Base-by-base conservation (phyloP, 306 rosid species). In the Malus sylvestris region DNA sequence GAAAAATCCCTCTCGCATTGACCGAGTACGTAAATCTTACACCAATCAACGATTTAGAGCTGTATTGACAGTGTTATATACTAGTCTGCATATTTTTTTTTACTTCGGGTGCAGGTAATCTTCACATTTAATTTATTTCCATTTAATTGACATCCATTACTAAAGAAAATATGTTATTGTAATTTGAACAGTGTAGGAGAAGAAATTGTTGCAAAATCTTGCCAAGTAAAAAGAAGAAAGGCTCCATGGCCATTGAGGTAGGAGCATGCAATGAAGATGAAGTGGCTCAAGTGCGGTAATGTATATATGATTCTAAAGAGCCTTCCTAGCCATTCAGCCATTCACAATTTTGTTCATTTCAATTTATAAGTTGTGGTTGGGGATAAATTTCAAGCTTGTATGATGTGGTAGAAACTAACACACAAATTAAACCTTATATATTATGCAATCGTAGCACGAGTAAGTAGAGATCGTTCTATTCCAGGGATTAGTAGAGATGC, bases 141-240 rank as follows among this genome's bases (percentile, higher is more conserved):
- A 46, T 15, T 46, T 46, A 46, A 16, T 46, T 14, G 53, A 4
- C 19, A 46, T 16, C 53, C 53, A 46, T 46, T 46, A 14, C 53
- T 75, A 11, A 75, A 51, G 29, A 18, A 13, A 14, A 29, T 8
- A 4, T 38, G 59, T 59, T 45, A 1, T 22, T 67, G 32, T 49
- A 40, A 35, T 66, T 81, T 70, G 81, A 30, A 27, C 85, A 91
- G 97, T 71, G 93, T 68, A 90, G 95, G 6, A 89, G 97, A 79
- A 91, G 90, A 71, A 91, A 87, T 20, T 91, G 93, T 60, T 91
- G 97, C 72, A 88, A 86, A 82, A 72, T 89, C 49, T 51, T 70
- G 59, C 76, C 71, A 2, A 12, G 30, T 27, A 38, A 83, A 3
- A 78, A 83, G 76, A 83, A 74, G 81, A 79, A 85, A 33, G 86